These are phyloP conservation scores for Apiotrichum mycotoxinovorans DNA, from an alignment of 1,284 basidiomycete species.

Conservation along the genomic window DNA sequence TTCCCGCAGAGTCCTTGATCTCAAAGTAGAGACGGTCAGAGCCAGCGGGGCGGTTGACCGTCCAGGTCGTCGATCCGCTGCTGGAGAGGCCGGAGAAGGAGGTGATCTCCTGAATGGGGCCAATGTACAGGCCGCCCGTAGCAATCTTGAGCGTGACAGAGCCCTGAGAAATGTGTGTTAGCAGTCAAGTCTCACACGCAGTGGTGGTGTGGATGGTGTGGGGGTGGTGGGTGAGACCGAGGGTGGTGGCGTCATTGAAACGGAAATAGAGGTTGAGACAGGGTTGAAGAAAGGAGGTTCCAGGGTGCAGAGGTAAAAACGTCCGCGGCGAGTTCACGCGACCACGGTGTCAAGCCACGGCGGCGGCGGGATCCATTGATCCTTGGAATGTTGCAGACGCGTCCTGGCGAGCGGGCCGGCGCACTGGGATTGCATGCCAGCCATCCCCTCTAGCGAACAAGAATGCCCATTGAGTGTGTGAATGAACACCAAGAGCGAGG, in stretches of 20 bases:
- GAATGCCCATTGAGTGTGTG: no score
- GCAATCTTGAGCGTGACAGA: conserved; percentile 39
- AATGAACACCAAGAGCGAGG: no score
- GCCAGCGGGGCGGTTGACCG: conserved; percentile 32
- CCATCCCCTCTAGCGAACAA: no score
- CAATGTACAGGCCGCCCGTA: conserved; percentile 42
- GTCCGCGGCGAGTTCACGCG: no score
- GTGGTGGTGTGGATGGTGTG: no score
- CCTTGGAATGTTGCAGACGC: no score
- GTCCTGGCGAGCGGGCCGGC: no score
- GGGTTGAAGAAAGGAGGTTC: not conserved
- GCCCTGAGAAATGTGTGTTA: conserved; percentile 18
- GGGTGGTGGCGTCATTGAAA: not conserved
- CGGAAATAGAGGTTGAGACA: not conserved
- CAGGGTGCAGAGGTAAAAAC: no score
- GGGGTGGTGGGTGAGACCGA: not conserved
- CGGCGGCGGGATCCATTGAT: no score
- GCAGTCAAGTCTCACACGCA: no score
- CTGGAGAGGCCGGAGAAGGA: conserved; percentile 18
- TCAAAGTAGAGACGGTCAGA: conserved; percentile 39
- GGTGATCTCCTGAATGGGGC: conserved; percentile 24
- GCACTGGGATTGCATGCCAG: no score
- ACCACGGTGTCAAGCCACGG: no score
- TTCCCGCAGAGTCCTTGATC: conserved; percentile 36
- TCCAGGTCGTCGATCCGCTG: conserved; percentile 30